Conservation (phyloP, 2,329 filamentous ascomycete genomes). For the Microascus cirrosus region DNA sequence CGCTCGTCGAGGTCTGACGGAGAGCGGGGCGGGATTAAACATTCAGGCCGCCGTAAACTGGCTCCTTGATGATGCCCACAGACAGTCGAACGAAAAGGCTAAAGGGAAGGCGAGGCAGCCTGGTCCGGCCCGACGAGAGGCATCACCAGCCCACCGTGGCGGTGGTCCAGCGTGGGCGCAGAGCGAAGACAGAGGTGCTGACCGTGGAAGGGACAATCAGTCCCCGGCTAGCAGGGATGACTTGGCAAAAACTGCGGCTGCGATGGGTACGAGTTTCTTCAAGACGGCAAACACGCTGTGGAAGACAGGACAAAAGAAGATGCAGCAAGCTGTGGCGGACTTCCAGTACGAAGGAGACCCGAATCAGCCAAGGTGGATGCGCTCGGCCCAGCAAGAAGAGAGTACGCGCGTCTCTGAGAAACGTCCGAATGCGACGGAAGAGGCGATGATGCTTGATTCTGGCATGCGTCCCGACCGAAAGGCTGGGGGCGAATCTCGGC, state of each 20-base stretch:
- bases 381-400: constrained; percentile 49
- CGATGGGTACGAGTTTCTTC: constrained; percentile 72
- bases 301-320: constrained; percentile 88
- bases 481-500: background rate
- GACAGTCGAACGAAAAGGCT: constrained; percentile 65
- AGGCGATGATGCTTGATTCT: constrained; percentile 70
- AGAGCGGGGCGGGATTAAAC: constrained; percentile 69
- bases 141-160: background rate
- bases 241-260: constrained; percentile 68
- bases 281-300: constrained; percentile 93
- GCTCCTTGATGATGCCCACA: constrained; percentile 84
- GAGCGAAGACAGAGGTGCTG: background rate
- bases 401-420: constrained; percentile 21
- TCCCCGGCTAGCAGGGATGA: constrained; percentile 43
- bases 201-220: constrained; percentile 28
- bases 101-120: constrained; percentile 18
- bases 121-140: background rate
- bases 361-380: constrained; percentile 92
- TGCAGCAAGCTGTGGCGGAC: constrained; percentile 85
- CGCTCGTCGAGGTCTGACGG: constrained; percentile 66
- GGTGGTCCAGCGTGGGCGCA: background rate
- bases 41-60: constrained; percentile 81
- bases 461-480: constrained; percentile 18
- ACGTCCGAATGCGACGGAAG: constrained; percentile 44
- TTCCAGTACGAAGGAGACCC: constrained; percentile 60